Evolutionary conservation across 148 eudicot genomes (phyloP), one percentile per base, ranked within the genome.

Genomic region (Silene latifolia): DNA sequence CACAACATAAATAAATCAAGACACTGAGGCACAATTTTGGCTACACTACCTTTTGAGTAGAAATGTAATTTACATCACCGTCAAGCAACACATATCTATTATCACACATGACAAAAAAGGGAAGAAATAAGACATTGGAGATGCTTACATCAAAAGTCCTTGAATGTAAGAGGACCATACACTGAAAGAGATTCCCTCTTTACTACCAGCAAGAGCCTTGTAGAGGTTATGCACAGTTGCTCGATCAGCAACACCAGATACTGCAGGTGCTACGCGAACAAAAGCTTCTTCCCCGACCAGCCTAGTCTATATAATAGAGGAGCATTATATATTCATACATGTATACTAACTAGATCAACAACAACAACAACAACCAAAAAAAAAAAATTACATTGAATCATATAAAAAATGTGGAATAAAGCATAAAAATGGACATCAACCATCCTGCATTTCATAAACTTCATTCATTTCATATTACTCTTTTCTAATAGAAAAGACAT

Each of bases 181-280:
- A 64, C 76, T 76, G 80, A 86, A 88, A 53, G 97, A 88, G 74
- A 93, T 81, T 81, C 94, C 97, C 60, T 69, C 76, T 63, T 89
- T 84, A 81, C 85, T 88, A 77, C 94, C 84, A 79, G 98, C 87
- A 80, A 93, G 92, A 75, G 92, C 97, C 76, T 86, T 89, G 83
- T 84, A 93, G 75, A 93, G 86, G 69, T 88, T 91, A 80, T 93
- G 94, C 77, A 83, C 98, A 73, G 97, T 93, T 56, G 97, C 66
- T 81, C 87, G 80, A 78, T 93, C 98, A 73, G 98, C 92, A 42
- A 93, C 85, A 72, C 98, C 98, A 73, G 98, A 86, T 75, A 93
- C 74, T 76, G 98, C 94, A 67, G 97, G 92, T 67, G 94, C 94
- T 78, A 93, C 80, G 68, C 97, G 98, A 75, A 91, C 78, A 81